Evolutionary conservation across 2,329 filamentous ascomycete species (phyloP).

Genomic region (Pyrenochaeta sp.): DNA sequence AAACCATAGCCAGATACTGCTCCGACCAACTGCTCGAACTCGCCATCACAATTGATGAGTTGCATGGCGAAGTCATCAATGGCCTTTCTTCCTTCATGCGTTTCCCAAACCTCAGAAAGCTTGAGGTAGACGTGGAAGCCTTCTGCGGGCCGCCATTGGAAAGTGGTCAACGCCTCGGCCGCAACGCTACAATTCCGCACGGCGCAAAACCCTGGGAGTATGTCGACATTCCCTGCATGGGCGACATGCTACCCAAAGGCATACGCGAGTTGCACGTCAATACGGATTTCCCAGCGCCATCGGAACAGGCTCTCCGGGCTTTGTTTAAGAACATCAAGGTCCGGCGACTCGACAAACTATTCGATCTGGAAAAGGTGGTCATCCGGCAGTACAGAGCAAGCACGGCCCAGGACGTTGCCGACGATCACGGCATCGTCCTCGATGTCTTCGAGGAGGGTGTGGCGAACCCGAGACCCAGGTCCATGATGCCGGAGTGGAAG

Average conservation of each 20-base stretch:
- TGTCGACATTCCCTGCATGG: conserved; percentile 44
- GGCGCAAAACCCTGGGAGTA: conserved; percentile 33
- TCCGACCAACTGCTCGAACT: conserved; percentile 33
- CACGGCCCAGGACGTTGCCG: conserved; percentile 23
- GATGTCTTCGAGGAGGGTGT: conserved; percentile 30
- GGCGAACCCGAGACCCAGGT: conserved; percentile 18
- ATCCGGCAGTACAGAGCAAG: conserved; percentile 35
- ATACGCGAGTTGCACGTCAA: conserved; percentile 42
- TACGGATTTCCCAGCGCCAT: conserved; percentile 33
- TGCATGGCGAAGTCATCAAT: conserved; percentile 40
- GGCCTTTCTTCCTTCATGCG: conserved; percentile 40
- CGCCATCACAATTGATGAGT: conserved; percentile 42
- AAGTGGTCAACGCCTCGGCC: conserved; percentile 39
- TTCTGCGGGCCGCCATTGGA: conserved; percentile 46
- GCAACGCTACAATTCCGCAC: conserved; percentile 20
- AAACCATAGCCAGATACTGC: conserved; percentile 32
- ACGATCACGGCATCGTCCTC: conserved; percentile 21
- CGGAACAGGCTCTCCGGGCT: conserved; percentile 25
- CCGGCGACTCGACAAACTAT: conserved; percentile 27
- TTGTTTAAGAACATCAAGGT: conserved; percentile 41
- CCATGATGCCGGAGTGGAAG: conserved; percentile 45
- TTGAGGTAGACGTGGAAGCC: conserved; percentile 40
- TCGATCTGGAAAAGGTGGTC: conserved; percentile 22
- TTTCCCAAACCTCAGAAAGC: conserved; percentile 27
- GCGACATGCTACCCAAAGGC: conserved; percentile 40